Conservation (phyloP, 306 rosid genomes). For the Herpetospermum pedunculosum region DNA sequence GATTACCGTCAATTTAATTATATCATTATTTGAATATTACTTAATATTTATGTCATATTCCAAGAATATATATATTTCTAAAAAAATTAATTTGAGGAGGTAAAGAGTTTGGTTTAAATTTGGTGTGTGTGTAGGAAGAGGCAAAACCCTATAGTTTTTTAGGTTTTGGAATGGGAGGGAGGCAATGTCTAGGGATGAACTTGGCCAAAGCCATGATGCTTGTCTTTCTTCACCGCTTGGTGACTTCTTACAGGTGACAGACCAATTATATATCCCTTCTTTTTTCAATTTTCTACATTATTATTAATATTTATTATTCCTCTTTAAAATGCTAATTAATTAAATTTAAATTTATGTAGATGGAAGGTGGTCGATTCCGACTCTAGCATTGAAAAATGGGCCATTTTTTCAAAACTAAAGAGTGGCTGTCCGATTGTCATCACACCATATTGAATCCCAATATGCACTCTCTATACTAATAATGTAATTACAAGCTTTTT, state of each 20-base stretch:
- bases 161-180: conserved; percentile 90
- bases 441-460: conserved; percentile 11
- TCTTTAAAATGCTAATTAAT: not conserved
- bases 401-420: conserved; percentile 50
- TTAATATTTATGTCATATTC: no score
- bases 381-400: conserved; percentile 65
- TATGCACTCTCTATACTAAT: not conserved
- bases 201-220: conserved; percentile 84
- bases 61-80: no score
- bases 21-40: no score
- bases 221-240: conserved; percentile 74
- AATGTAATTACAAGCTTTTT: not conserved
- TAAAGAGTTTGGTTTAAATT: not conserved
- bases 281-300: not conserved
- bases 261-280: not conserved
- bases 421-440: conserved; percentile 60
- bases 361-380: conserved; percentile 63
- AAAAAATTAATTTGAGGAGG: no score
- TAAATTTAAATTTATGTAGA: conserved; percentile 17
- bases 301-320: not conserved
- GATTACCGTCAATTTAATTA: no score
- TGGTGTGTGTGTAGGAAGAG: conserved; percentile 21
- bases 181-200: conserved; percentile 77
- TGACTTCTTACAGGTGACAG: conserved; percentile 47
- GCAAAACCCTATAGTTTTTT: conserved; percentile 58